phyloP scores from a whole-genome alignment of 192 early-diverging fungal genomes.

The Mortierella hygrophila region DNA sequence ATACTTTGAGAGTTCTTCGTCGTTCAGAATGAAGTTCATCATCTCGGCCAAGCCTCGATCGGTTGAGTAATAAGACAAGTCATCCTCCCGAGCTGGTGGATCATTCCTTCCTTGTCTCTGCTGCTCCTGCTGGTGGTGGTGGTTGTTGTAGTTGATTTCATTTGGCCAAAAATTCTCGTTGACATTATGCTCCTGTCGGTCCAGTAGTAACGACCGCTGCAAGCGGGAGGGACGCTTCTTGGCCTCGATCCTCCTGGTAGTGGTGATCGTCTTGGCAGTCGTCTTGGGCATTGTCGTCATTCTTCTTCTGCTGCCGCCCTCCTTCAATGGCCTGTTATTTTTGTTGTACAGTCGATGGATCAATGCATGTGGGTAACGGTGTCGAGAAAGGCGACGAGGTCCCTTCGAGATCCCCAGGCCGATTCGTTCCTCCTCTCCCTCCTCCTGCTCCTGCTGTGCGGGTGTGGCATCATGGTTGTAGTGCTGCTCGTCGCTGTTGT shows the following conservation, averaged over 20 bases:
- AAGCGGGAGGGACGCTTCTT: background rate
- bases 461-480: background rate
- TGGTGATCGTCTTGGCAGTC: background rate
- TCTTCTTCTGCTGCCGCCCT: background rate
- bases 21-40: background rate
- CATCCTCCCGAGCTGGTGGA: background rate
- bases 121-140: background rate
- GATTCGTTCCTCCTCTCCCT: background rate
- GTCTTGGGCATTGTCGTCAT: background rate
- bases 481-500: background rate
- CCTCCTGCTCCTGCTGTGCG: background rate
- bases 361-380: slow-evolving; percentile 7
- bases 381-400: background rate
- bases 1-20: background rate
- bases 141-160: background rate
- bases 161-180: background rate
- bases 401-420: background rate
- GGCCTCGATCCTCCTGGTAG: background rate
- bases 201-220: background rate
- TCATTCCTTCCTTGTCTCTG: background rate
- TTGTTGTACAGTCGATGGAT: background rate
- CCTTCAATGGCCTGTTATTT: no score
- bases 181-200: background rate
- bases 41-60: background rate
- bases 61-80: background rate